Base-by-base conservation (phyloP, 1,139 yeast species). In the Geotrichum phurueaensis region DNA sequence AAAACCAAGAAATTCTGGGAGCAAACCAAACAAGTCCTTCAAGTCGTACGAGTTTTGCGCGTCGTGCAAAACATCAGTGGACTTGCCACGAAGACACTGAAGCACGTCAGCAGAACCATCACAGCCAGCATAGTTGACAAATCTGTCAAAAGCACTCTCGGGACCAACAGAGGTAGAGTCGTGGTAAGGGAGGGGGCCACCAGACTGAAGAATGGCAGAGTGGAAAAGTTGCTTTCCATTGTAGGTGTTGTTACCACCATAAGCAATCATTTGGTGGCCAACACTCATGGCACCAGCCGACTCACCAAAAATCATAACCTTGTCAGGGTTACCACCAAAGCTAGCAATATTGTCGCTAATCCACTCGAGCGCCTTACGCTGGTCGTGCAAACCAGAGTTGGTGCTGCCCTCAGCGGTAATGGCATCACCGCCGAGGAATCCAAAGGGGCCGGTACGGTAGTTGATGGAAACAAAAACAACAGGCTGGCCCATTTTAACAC, bases 281-380 rank as follows among this genome's bases (percentile, higher is more conserved):
- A 71, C 70, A 15, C 72, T 65, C 51, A 68, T 65, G 1, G 73
- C 73, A 18, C 76, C 76, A 1, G 76, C 76, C 54, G 69, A 64
- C 63, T 73, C 75, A 27, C 76, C 76, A 68, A 70, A 65, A 22
- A 72, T 64, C 5, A 72, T 70, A 22, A 73, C 66, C 52, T 64
- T 66, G 2, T 63, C 62, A 7, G 73, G 69, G 60, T 74, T 70
- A 25, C 77, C 77, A 22, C 77, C 76, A 64, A 74, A 73, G 9
- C 58, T 59, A 1, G 25, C 63, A 57, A 73, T 71, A 59, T 72
- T 66, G 59, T 71, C 68, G 23, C 66, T 64, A 7, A 72, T 66
- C 77, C 77, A 74, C 43, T 71, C 65, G 18, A 74, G 60, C 1
- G 74, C 77, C 45, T 53, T 29, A 6, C 67, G 62, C 64, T 73